Base-by-base conservation (phyloP, 768 basidiomycete species). In the Pleurotus pulmonarius region DNA sequence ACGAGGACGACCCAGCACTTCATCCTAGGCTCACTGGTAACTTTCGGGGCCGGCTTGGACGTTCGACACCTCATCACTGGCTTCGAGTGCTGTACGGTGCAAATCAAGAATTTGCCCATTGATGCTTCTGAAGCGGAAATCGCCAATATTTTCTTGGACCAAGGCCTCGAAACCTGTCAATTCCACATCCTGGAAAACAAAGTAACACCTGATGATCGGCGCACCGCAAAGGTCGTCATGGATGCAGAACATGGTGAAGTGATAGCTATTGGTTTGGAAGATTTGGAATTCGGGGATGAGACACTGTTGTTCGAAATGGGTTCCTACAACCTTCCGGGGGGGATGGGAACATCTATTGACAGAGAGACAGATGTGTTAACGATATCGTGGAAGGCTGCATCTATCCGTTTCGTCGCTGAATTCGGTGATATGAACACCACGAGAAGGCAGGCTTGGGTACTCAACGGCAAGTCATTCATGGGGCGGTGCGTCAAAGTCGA, bases 321-420 rank as follows among this genome's bases (percentile, higher is more conserved):
- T 40, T 64, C 75, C 39, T 75, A 73, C 47, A 69, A 70, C 37
- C 69, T 68, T 52, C 58, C 70, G 11, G 73, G 73, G 38, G 71
- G 73, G 5, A 82, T 83, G 82, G 75, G 63, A 5, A 67, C 65
- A 18, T 69, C 65, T 6, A 60, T 68, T 1, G 59, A 59, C 4
- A 67, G 68, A 2, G 69, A 71, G 25, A 46, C 64, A 4, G 70
- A 81, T 12, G 69, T 73, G 38, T 61, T 86, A 47, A 75, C 73
- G 0, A 72, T 86, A 41, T 76, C 74, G 9, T 88, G 85, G 82
- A 71, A 66, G 4, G 66, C 68, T 0, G 83, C 83, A 1, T 79
- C 77, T 12, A 61, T 63, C 3, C 66, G 73, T 1, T 75, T 78
- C 58, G 59, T 79, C n/a, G 83, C 72, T 1, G 73, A 70, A 3